Evolutionary conservation across 352 stramenopile genomes (phyloP).

Genomic region (Salisapilia sapeloensis): DNA sequence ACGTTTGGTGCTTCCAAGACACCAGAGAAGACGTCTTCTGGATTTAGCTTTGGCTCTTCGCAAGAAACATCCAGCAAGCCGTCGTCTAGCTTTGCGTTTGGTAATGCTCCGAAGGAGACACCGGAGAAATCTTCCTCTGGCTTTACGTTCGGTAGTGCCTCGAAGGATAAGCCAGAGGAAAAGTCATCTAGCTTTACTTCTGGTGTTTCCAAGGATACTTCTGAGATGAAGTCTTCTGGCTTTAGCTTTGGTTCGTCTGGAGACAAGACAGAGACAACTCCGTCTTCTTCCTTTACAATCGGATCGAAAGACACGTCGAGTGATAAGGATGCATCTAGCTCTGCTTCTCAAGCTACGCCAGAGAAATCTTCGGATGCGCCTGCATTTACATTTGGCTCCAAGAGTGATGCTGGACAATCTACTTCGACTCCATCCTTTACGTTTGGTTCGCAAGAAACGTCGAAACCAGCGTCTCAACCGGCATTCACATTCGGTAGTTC

Average conservation of each 20-base stretch:
- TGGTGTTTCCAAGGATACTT: background rate
- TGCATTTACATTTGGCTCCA: slow-evolving; percentile 22
- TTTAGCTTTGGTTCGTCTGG: slow-evolving; percentile 7
- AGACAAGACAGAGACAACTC: slow-evolving; percentile 7
- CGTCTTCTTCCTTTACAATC: slow-evolving; percentile 5
- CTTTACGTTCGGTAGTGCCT: slow-evolving; percentile 9
- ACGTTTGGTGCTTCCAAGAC: slow-evolving; percentile 2
- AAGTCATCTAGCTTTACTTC: slow-evolving; percentile 10
- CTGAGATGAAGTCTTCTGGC: slow-evolving; percentile 6
- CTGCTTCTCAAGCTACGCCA: too few species aligned
- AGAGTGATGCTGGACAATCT: slow-evolving; percentile 3
- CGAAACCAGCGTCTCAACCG: slow-evolving; percentile 3
- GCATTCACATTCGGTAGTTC: slow-evolving; percentile 1
- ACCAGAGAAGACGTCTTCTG: slow-evolving; percentile 1
- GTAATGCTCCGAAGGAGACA: background rate
- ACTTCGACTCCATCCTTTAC: slow-evolving; percentile 5
- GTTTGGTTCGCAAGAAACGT: slow-evolving; percentile 5
- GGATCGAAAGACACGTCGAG: slow-evolving; percentile 1
- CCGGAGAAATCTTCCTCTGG: background rate
- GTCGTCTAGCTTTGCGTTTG: slow-evolving; percentile 12
- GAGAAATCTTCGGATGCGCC: slow-evolving; percentile 4
- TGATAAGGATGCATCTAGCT: too few species aligned
- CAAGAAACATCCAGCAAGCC: slow-evolving; percentile 4
- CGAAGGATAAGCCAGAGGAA: slow-evolving; percentile 5
- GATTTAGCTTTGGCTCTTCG: slow-evolving; percentile 9